Evolutionary conservation across 2,329 filamentous ascomycete genomes (phyloP).

Genomic region (Fusarium sororula): DNA sequence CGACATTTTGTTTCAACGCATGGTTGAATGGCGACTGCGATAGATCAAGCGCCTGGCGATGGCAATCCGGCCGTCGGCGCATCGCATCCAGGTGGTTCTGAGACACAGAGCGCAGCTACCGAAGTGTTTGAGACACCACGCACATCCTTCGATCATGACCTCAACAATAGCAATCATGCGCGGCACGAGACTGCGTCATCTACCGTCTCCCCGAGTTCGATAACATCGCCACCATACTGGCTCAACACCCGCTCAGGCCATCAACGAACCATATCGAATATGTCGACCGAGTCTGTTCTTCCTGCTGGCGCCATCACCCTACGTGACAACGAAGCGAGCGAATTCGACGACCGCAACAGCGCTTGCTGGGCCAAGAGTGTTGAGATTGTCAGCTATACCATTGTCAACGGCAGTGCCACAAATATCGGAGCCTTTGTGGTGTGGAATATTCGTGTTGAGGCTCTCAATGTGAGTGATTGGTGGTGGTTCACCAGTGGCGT

Average conservation of each 20-base stretch:
- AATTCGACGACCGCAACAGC: slow-evolving; percentile 60
- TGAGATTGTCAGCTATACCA: slow-evolving; percentile 64
- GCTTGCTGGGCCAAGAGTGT: slow-evolving; percentile 74
- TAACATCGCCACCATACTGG: slow-evolving; percentile 58
- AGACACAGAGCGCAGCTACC: slow-evolving; percentile 28
- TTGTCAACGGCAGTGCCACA: slow-evolving; percentile 65
- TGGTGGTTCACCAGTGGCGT: slow-evolving; percentile 2
- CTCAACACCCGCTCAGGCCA: slow-evolving; percentile 46
- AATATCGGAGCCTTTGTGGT: slow-evolving; percentile 90
- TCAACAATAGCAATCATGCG: slow-evolving; percentile 16
- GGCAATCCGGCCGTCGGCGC: slow-evolving; percentile 32
- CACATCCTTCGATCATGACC: slow-evolving; percentile 38
- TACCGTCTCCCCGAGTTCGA: slow-evolving; percentile 41
- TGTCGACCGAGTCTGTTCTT: slow-evolving; percentile 61
- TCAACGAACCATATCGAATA: slow-evolving; percentile 52
- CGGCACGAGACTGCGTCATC: slow-evolving; percentile 36
- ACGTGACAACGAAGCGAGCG: slow-evolving; percentile 68
- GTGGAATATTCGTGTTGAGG: slow-evolving; percentile 91
- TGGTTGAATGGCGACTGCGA: slow-evolving; percentile 48
- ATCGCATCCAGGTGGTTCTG: slow-evolving; percentile 25
- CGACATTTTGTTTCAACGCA: slow-evolving; percentile 27
- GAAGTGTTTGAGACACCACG: slow-evolving; percentile 42
- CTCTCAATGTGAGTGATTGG: slow-evolving; percentile 70
- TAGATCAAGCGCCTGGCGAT: slow-evolving; percentile 40
- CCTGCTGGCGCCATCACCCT: slow-evolving; percentile 66